Percentiles rank a stretch among this genome's conserved stretches.
Conservation (phyloP, 768 basidiomycete genomes). For the Exsudoporus frostii region DNA sequence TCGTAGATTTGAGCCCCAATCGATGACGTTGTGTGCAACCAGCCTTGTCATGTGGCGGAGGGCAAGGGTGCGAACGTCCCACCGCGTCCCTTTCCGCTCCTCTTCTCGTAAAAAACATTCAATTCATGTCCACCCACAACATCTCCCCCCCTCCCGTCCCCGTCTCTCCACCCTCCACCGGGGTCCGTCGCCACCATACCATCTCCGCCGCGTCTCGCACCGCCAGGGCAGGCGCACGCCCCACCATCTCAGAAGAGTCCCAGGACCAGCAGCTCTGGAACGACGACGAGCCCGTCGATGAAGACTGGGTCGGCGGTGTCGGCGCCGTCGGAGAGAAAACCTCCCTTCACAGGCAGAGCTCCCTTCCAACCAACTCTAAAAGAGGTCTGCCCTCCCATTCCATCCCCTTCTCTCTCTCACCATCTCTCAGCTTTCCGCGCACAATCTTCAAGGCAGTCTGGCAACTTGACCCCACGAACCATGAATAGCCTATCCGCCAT, state of each 20-base stretch:
- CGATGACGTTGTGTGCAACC: conserved; percentile 5
- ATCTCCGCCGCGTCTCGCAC: conserved; percentile 73
- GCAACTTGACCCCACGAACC: conserved; percentile 64
- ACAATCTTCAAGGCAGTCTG: conserved; percentile 49
- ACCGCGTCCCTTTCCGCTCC: background rate
- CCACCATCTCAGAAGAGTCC: conserved; percentile 65
- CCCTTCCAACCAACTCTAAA: conserved; percentile 78
- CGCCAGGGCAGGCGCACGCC: conserved; percentile 56
- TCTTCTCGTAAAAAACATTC: conserved; percentile 5
- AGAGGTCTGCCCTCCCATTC: conserved; percentile 47
- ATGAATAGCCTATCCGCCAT: conserved; percentile 84
- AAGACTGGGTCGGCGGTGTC: conserved; percentile 79
- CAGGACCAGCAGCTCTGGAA: conserved; percentile 58
- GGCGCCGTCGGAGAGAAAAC: conserved; percentile 84
- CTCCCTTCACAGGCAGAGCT: conserved; percentile 75
- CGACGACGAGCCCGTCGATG: conserved; percentile 74
- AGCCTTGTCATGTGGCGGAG: conserved; percentile 18
- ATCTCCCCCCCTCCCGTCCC: conserved; percentile 43
- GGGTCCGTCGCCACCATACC: conserved; percentile 80
- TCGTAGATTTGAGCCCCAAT: too few relatives aligned
- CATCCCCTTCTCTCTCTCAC: background rate
- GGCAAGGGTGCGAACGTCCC: conserved; percentile 23
- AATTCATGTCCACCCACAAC: too few relatives aligned
- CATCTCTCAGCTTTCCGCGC: conserved; percentile 47
- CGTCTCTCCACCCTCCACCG: conserved; percentile 35